phyloP scores from a whole-genome alignment of 345 rosid genomes.

The Mangifera indica region DNA sequence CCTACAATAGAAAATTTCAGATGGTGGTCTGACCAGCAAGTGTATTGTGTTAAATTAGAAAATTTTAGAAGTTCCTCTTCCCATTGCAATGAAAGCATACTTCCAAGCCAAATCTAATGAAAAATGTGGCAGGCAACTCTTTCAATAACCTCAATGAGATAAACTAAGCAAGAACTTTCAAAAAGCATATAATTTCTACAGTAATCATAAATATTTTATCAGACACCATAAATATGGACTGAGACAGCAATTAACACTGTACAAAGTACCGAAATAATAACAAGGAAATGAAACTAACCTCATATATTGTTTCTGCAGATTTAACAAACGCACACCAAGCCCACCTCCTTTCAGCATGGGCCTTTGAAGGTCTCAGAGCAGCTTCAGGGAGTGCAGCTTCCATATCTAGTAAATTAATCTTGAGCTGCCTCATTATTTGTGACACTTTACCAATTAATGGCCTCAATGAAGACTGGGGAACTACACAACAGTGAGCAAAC shows the following conservation, averaged over 20 bases:
- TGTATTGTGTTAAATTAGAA: neutral
- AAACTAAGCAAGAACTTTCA: neutral
- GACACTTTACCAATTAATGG: slow-evolving; percentile 61
- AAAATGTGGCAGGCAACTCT: neutral
- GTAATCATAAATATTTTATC: neutral
- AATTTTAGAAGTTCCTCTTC: neutral
- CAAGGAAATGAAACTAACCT: slow-evolving; percentile 48
- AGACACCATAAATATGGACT: neutral
- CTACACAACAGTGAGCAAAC: slow-evolving; percentile 51
- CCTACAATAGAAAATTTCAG: neutral
- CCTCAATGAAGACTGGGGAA: slow-evolving; percentile 73
- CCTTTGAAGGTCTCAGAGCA: slow-evolving; percentile 69
- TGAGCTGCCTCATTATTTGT: slow-evolving; percentile 52
- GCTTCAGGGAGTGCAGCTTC: slow-evolving; percentile 83
- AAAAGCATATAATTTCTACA: neutral
- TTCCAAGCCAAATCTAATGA: neutral
- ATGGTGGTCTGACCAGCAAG: neutral
- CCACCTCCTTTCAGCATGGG: slow-evolving; percentile 54
- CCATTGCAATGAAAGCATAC: slow-evolving; percentile 7
- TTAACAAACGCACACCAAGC: slow-evolving; percentile 86
- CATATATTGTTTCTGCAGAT: slow-evolving; percentile 73
- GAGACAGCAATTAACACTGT: neutral
- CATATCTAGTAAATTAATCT: slow-evolving; percentile 87
- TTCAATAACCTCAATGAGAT: neutral
- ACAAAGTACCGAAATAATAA: neutral